These are phyloP conservation scores for Shiraia sp. DNA, from an alignment of 2,329 filamentous ascomycete species.

Conservation along the genomic window DNA sequence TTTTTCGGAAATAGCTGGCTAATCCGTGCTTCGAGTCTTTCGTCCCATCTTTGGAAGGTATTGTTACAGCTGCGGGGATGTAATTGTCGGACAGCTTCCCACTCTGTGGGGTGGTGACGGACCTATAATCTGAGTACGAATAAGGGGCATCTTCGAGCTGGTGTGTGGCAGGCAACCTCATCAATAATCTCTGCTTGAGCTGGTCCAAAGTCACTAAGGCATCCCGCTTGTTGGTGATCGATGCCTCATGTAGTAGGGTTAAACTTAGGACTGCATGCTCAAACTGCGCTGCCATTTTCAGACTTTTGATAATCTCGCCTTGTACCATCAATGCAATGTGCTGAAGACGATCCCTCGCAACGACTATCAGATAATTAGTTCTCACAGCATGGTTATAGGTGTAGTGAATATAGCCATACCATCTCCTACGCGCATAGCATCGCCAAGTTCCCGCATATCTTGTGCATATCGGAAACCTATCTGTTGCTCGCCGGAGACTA, in stretches of 20 bases:
- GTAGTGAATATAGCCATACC: slow-evolving; percentile 26
- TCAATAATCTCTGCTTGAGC: slow-evolving; percentile 43
- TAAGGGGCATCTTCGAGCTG: slow-evolving; percentile 13
- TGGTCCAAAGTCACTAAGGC: slow-evolving; percentile 41
- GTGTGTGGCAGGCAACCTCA: slow-evolving; percentile 24
- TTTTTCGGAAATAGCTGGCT: slow-evolving; percentile 27
- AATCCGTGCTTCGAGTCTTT: slow-evolving; percentile 21
- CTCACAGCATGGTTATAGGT: slow-evolving; percentile 13
- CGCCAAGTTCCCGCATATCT: slow-evolving; percentile 42
- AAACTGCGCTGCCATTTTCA: slow-evolving; percentile 44
- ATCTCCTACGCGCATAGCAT: slow-evolving; percentile 44
- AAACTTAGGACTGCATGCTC: slow-evolving; percentile 32
- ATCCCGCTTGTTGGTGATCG: slow-evolving; percentile 40
- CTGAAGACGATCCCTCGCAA: slow-evolving; percentile 42
- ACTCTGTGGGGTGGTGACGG: slow-evolving; percentile 16
- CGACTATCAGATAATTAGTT: slow-evolving; percentile 24
- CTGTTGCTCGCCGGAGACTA: slow-evolving; percentile 43
- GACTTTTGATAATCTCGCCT: slow-evolving; percentile 44
- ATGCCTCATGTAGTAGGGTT: slow-evolving; percentile 41
- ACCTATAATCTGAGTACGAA: slow-evolving; percentile 5
- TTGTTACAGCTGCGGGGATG: slow-evolving; percentile 23
- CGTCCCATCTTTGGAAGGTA: slow-evolving; percentile 12
- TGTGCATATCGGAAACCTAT: slow-evolving; percentile 39
- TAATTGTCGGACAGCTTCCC: slow-evolving; percentile 13
- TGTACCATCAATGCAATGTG: slow-evolving; percentile 47